These are phyloP conservation scores for Rhodotorula taiwanensis DNA, from an alignment of 768 basidiomycete species.

Conservation along the genomic window DNA sequence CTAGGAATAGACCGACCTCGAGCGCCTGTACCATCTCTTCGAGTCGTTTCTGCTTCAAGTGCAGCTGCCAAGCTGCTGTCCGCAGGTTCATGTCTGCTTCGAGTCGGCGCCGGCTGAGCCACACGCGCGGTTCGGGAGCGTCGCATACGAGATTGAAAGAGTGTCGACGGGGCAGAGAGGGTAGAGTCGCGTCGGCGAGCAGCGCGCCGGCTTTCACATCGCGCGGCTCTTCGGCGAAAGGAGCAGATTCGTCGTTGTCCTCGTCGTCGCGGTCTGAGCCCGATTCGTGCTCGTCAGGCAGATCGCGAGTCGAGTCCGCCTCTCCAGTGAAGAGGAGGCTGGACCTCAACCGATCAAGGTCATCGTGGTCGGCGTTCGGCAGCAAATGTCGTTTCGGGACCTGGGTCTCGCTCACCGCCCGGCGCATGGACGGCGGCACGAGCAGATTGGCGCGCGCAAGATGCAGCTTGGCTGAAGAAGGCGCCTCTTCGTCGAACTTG, in stretches of 20 bases:
- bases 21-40: neutral
- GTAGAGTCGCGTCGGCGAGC: neutral
- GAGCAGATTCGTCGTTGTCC: too few species aligned
- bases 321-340: neutral
- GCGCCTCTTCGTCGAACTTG: too few species aligned
- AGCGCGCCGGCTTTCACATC: too few species aligned
- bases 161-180: neutral
- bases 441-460: too few species aligned
- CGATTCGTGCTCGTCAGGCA: neutral
- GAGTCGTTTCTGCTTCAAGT: neutral
- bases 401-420: neutral
- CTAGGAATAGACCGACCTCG: neutral
- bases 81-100: neutral
- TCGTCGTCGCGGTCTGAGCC: too few species aligned
- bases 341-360: too few species aligned
- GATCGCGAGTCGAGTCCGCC: neutral
- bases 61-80: neutral
- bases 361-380: too few species aligned
- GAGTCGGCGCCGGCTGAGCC: neutral
- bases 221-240: too few species aligned
- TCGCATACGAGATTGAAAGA: neutral
- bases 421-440: neutral
- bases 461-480: too few species aligned
- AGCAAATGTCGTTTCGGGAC: too few species aligned
- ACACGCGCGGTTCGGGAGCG: neutral